Evolutionary conservation across 495 filamentous ascomycete genomes (phyloP).

Genomic region (Hyaloscypha bicolor): DNA sequence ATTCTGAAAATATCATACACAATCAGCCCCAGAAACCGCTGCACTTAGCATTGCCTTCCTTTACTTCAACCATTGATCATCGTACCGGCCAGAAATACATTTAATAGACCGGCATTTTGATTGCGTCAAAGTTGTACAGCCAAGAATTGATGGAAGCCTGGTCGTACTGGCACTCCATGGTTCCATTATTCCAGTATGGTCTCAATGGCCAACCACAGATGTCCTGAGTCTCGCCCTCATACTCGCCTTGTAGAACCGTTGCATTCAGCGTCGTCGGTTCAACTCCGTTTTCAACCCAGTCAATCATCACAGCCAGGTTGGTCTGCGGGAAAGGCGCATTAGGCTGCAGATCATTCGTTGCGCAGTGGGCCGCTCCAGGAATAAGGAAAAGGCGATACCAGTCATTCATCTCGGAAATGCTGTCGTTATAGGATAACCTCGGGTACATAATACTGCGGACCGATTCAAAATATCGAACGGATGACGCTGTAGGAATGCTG

Average conservation of each 20-base stretch:
- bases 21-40: no score
- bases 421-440: constrained; percentile 38
- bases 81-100: no score
- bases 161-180: constrained; percentile 48
- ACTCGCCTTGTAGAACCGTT: constrained; percentile 41
- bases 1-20: no score
- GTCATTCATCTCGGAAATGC: constrained; percentile 42
- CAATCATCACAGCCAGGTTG: constrained; percentile 45
- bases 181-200: constrained; percentile 41
- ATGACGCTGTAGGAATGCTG: no score
- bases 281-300: constrained; percentile 46
- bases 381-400: constrained; percentile 46
- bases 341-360: constrained; percentile 40
- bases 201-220: constrained; percentile 51
- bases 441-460: constrained; percentile 55
- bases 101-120: constrained; percentile 25
- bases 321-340: constrained; percentile 46
- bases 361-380: constrained; percentile 44
- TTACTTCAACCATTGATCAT: no score
- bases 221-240: constrained; percentile 42
- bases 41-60: no score
- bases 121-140: constrained; percentile 38
- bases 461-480: no score
- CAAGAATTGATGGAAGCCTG: constrained; percentile 43
- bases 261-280: constrained; percentile 36